These are phyloP conservation scores for Vaccinium macrocarpon DNA, from an alignment of 148 eudicot genomes.

Conservation along the genomic window DNA sequence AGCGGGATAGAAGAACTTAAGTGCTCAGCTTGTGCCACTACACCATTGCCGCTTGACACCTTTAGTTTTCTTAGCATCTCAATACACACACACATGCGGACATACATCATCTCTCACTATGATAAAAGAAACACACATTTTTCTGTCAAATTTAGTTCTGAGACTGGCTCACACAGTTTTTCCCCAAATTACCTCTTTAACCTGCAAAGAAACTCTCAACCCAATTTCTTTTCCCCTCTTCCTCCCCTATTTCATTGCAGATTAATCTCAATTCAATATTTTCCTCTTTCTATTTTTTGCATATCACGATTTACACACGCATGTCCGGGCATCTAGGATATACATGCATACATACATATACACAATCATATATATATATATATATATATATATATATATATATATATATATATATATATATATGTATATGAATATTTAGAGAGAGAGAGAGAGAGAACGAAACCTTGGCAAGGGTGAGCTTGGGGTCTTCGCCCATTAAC, in stretches of 20 bases:
- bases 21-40: not conserved
- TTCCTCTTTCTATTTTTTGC: not conserved
- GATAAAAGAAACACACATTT: not conserved
- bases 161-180: not conserved
- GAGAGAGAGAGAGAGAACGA: not conserved
- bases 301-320: not conserved
- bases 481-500: slow-evolving; percentile 91
- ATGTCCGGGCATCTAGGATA: not conserved
- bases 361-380: not conserved
- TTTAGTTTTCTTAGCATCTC: not conserved
- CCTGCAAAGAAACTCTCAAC: no score
- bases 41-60: not conserved
- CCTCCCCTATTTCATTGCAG: not conserved
- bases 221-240: not conserved
- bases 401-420: not conserved
- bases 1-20: not conserved
- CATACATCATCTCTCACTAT: not conserved
- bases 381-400: not conserved
- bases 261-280: not conserved
- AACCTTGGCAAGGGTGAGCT: slow-evolving; percentile 90
- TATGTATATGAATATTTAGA: not conserved
- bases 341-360: not conserved
- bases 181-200: not conserved
- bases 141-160: not conserved
- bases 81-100: not conserved